Evolutionary conservation across 352 stramenopile genomes (phyloP).

Genomic region (Pythium periplocum): DNA sequence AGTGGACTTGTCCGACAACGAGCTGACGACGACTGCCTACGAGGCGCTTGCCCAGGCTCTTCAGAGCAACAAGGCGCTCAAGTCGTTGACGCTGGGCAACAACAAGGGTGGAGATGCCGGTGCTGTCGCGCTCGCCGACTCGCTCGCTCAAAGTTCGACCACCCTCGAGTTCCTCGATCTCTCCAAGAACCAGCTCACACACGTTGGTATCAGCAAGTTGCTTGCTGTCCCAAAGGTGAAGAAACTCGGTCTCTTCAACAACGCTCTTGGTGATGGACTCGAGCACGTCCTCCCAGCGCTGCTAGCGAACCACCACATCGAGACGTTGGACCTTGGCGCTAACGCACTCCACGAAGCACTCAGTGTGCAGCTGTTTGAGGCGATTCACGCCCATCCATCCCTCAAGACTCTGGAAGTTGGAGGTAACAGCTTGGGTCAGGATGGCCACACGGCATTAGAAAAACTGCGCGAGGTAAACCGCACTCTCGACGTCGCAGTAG

Average conservation of each 20-base stretch:
- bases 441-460: conserved; percentile 59
- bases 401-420: conserved; percentile 83
- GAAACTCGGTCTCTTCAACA: conserved; percentile 76
- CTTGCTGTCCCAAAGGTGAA: conserved; percentile 38
- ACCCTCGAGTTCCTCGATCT: conserved; percentile 55
- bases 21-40: conserved; percentile 28
- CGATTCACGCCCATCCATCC: conserved; percentile 52
- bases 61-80: conserved; percentile 35
- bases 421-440: conserved; percentile 71
- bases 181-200: conserved; percentile 61
- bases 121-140: conserved; percentile 27
- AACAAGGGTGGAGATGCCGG: conserved; percentile 58
- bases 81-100: conserved; percentile 44
- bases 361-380: conserved; percentile 55
- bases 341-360: conserved; percentile 64
- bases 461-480: conserved; percentile 49
- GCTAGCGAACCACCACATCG: conserved; percentile 42
- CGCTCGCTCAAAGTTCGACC: conserved; percentile 28
- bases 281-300: conserved; percentile 43
- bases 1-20: conserved; percentile 70
- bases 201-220: conserved; percentile 36
- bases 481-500: conserved; percentile 61
- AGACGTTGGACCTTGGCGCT: conserved; percentile 60
- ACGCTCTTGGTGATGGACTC: conserved; percentile 51
- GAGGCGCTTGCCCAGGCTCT: conserved; percentile 39